Evolutionary conservation across 2,329 filamentous ascomycete species (phyloP).

Genomic region (Exophiala xenobiotica): DNA sequence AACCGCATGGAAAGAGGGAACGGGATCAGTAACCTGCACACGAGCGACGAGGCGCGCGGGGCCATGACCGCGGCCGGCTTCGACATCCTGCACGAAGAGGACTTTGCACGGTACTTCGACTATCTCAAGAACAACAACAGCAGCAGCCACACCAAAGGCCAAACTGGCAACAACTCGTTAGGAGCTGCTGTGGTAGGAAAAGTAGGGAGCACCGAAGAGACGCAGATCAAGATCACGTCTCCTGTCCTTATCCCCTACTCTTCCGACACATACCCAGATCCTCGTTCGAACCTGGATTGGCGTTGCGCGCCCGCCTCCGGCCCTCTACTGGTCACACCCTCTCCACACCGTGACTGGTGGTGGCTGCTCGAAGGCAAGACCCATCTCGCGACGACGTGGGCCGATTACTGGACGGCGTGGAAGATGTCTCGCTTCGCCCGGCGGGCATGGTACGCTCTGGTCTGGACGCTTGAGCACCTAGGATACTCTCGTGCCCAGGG

Average conservation of each 20-base stretch:
- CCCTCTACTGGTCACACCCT: background rate
- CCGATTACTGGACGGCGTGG: conserved; percentile 23
- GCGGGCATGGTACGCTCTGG: conserved; percentile 11
- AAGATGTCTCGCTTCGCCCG: conserved; percentile 19
- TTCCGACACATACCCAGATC: background rate
- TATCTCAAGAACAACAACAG: background rate
- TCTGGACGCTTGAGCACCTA: conserved; percentile 23
- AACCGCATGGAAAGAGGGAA: conserved; percentile 34
- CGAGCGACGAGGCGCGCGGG: conserved; percentile 22
- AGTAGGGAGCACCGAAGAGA: too few relatives aligned
- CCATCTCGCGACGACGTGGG: conserved; percentile 13
- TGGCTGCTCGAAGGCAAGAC: conserved; percentile 27
- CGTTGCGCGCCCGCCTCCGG: too few relatives aligned
- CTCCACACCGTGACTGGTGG: conserved; percentile 30
- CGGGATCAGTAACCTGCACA: conserved; percentile 32
- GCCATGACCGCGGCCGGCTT: conserved; percentile 33
- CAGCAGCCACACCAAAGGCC: background rate
- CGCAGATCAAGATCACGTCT: too few relatives aligned
- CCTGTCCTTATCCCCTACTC: background rate
- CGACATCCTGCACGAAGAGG: conserved; percentile 31
- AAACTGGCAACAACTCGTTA: too few relatives aligned
- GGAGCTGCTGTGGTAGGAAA: too few relatives aligned
- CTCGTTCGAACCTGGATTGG: too few relatives aligned
- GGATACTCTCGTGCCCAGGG: conserved; percentile 21
- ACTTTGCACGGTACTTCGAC: conserved; percentile 30